Evolutionary conservation across 2,329 filamentous ascomycete genomes (phyloP).

Genomic region (Pseudohalonectria lignicola): DNA sequence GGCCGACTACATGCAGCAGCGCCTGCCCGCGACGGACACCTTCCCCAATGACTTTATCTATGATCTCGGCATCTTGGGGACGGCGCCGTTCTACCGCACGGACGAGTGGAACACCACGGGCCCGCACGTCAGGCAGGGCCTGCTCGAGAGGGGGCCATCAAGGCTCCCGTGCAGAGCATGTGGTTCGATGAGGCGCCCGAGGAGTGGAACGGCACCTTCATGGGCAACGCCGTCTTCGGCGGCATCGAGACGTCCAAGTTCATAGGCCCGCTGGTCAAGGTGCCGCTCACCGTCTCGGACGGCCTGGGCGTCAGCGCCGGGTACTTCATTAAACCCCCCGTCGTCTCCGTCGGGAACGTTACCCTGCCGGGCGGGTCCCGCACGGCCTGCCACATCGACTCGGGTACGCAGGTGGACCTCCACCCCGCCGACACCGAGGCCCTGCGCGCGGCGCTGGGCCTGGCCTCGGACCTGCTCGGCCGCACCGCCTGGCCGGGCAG

Average conservation of each 20-base stretch:
- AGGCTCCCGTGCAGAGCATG: conserved; percentile 16
- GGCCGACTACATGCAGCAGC: conserved; percentile 12
- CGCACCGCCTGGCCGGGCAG: conserved; percentile 14
- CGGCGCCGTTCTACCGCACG: conserved; percentile 12
- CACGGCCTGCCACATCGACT: conserved; percentile 18
- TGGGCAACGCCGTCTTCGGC: conserved; percentile 19
- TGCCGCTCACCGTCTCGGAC: conserved; percentile 8
- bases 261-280: conserved; percentile 17
- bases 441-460: conserved; percentile 11
- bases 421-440: conserved; percentile 9
- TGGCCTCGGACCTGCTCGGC: conserved; percentile 7
- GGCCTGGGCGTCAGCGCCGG: conserved; percentile 5
- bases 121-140: conserved; percentile 18
- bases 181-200: conserved; percentile 20
- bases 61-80: conserved; percentile 18
- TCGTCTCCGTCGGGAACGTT: conserved; percentile 11
- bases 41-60: conserved; percentile 10
- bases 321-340: conserved; percentile 12
- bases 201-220: conserved; percentile 12
- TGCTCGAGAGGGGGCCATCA: conserved; percentile 15
- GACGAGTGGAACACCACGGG: conserved; percentile 9
- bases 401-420: conserved; percentile 15
- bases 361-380: conserved; percentile 6
- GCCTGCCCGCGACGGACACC: conserved; percentile 6
- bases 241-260: conserved; percentile 21